Evolutionary conservation across 306 rosid species (phyloP).

Genomic region (Rosa chinensis): DNA sequence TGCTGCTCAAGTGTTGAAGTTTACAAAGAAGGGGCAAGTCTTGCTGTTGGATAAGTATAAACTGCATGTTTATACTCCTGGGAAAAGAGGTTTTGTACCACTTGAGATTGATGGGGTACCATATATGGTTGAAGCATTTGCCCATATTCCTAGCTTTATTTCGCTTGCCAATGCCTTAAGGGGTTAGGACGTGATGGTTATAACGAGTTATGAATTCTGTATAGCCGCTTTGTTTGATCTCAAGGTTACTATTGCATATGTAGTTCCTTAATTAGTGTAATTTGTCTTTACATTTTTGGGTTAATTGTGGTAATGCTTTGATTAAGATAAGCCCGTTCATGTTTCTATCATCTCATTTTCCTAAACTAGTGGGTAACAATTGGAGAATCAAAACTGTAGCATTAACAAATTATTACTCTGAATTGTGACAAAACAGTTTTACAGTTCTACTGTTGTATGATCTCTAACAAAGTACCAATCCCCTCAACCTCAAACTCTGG

Average conservation of each 20-base stretch:
- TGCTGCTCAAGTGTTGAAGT: conserved; percentile 3
- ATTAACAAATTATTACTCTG: not conserved
- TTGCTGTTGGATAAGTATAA: not conserved
- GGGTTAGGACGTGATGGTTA: not conserved
- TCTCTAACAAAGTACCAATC: not conserved
- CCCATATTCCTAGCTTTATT: not conserved
- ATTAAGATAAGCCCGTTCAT: not conserved
- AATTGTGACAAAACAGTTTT: not conserved
- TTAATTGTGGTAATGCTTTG: not conserved
- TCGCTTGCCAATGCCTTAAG: not conserved
- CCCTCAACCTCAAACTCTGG: not conserved
- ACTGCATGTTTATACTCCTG: not conserved
- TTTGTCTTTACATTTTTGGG: not conserved
- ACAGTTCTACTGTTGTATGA: not conserved
- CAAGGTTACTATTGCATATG: not conserved
- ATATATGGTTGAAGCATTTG: not conserved
- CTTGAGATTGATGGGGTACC: not conserved
- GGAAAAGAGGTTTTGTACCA: not conserved
- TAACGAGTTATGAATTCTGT: not conserved
- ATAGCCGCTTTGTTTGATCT: not conserved
- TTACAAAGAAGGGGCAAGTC: conserved; percentile 6
- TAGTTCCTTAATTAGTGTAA: not conserved
- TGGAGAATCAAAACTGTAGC: not conserved
- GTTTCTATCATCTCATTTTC: not conserved
- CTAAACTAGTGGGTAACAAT: not conserved